Evolutionary conservation across 2,329 filamentous ascomycete species (phyloP).

Genomic region (Phoma sp.): DNA sequence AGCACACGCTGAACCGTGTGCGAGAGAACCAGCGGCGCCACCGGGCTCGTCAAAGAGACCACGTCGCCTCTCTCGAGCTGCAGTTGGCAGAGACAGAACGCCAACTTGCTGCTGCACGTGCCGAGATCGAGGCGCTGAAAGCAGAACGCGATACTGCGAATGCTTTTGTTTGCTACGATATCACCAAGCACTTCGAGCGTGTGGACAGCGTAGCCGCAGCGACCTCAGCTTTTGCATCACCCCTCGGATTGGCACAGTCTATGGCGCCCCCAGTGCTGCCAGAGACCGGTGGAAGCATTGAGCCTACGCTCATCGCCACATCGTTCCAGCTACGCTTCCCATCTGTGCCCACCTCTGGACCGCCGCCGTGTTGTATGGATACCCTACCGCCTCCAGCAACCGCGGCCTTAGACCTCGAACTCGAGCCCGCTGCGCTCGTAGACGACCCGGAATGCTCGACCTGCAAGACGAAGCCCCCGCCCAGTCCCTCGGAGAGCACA

Average conservation of each 20-base stretch:
- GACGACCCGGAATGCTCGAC: conserved; percentile 29
- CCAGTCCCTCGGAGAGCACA: conserved; percentile 38
- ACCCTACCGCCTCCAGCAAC: neutral
- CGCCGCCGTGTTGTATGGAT: conserved; percentile 37
- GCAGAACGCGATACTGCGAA: conserved; percentile 22
- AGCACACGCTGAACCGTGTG: conserved; percentile 50
- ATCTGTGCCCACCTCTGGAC: conserved; percentile 6
- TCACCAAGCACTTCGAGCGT: conserved; percentile 8
- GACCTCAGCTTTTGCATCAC: neutral
- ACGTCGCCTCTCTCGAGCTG: conserved; percentile 50
- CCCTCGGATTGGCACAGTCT: neutral
- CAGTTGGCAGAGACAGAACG: conserved; percentile 38
- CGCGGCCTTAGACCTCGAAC: neutral
- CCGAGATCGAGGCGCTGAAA: conserved; percentile 36
- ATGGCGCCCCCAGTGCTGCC: neutral
- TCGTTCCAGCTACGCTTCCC: neutral
- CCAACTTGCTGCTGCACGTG: conserved; percentile 31
- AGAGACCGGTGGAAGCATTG: neutral
- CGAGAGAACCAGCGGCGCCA: conserved; percentile 61
- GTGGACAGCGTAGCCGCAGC: neutral
- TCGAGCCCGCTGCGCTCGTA: neutral
- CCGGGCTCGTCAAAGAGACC: conserved; percentile 52
- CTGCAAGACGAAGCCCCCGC: conserved; percentile 34
- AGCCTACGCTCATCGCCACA: neutral
- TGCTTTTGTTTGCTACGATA: conserved; percentile 12